phyloP scores from a whole-genome alignment of 2,329 filamentous ascomycete species.

The Penicillium vulpinum region DNA sequence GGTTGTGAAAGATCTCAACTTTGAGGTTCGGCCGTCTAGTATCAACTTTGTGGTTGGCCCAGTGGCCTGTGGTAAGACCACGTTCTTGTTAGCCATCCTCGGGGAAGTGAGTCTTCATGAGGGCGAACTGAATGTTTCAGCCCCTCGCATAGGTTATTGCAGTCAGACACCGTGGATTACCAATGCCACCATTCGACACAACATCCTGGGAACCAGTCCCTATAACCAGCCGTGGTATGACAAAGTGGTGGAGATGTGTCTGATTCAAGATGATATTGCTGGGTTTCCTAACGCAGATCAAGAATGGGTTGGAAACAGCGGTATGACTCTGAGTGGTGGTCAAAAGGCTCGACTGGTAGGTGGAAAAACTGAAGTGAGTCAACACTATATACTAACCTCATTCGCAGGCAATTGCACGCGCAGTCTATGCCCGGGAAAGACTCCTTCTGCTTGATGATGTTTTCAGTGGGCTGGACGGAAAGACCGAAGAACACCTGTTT shows the following conservation, averaged over 20 bases:
- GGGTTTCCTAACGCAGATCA: slow-evolving; percentile 21
- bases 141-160: slow-evolving; percentile 3
- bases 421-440: slow-evolving; percentile 33
- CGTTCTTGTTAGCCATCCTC: neutral
- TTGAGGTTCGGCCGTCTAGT: neutral
- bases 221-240: slow-evolving; percentile 28
- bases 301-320: slow-evolving; percentile 24
- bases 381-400: neutral
- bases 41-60: neutral
- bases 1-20: neutral
- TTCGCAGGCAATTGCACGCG: slow-evolving; percentile 27
- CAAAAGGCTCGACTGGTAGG: slow-evolving; percentile 26
- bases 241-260: slow-evolving; percentile 26
- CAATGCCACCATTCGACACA: slow-evolving; percentile 14
- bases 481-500: slow-evolving; percentile 37
- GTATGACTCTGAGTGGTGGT: slow-evolving; percentile 29
- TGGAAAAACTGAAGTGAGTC: neutral
- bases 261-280: slow-evolving; percentile 25
- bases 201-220: slow-evolving; percentile 23
- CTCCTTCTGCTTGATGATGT: slow-evolving; percentile 40
- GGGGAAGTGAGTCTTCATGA: neutral
- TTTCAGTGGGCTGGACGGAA: slow-evolving; percentile 39
- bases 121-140: neutral
- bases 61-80: neutral
- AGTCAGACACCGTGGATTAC: slow-evolving; percentile 19